Conservation (phyloP, 179 eudicot genomes). For the Drosera spatulata region DNA sequence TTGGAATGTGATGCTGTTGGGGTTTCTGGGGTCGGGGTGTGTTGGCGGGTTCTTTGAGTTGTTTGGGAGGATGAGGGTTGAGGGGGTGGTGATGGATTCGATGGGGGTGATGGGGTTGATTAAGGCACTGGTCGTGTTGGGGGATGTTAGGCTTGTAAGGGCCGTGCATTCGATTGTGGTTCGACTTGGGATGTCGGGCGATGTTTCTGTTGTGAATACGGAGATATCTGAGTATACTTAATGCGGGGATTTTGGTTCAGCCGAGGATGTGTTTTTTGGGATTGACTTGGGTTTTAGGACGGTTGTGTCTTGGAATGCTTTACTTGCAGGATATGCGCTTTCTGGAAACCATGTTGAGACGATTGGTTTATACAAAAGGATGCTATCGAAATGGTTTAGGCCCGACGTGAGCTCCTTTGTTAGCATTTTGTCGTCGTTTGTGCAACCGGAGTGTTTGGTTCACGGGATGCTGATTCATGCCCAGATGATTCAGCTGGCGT, state of each 20-base stretch:
- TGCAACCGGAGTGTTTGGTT: constrained; percentile 19
- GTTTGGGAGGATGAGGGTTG: constrained; percentile 38
- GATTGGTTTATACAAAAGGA: constrained; percentile 12
- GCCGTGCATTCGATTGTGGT: constrained; percentile 36
- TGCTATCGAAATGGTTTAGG: constrained; percentile 24
- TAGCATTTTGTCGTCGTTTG: constrained; percentile 41
- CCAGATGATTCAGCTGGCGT: constrained; percentile 40
- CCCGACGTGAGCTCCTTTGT: constrained; percentile 50
- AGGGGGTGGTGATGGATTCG: constrained; percentile 28
- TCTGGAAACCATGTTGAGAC: constrained; percentile 12
- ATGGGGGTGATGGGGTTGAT: constrained; percentile 41
- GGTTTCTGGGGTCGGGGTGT: constrained; percentile 32
- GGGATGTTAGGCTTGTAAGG: constrained; percentile 21
- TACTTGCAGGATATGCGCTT: constrained; percentile 40
- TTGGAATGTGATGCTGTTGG: constrained; percentile 57
- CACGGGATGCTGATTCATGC: constrained; percentile 43
- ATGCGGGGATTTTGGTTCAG: constrained; percentile 33
- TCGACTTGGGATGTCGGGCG: constrained; percentile 27
- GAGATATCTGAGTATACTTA: constrained; percentile 51
- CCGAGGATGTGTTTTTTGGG: constrained; percentile 34
- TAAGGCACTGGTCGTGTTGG: constrained; percentile 18
- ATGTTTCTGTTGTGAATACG: constrained; percentile 48
- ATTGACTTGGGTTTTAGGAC: constrained; percentile 22
- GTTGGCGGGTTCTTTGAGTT: constrained; percentile 23
- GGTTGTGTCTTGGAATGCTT: constrained; percentile 48